Conservation (phyloP, 2,329 filamentous ascomycete species). For the Diaporthe nobilis region DNA sequence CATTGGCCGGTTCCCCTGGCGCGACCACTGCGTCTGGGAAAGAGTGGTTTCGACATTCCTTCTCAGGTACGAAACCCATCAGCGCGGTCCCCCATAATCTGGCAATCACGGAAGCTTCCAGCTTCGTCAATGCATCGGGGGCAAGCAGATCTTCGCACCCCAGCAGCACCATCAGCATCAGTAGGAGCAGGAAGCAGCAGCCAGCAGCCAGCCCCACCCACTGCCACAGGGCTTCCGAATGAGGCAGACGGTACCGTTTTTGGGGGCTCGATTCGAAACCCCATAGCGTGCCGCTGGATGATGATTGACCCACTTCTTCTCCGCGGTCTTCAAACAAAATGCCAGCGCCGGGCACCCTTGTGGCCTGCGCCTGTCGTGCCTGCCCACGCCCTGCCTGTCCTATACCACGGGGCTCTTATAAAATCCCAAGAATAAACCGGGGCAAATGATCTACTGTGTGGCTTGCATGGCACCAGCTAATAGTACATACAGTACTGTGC, state of each 20-base stretch:
- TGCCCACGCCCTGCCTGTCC: conserved; percentile 9
- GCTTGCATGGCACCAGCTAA: not conserved
- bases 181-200: too few relatives aligned
- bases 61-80: not conserved
- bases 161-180: too few relatives aligned
- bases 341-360: conserved; percentile 27
- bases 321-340: conserved; percentile 20
- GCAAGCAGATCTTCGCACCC: not conserved
- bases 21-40: not conserved
- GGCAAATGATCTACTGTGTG: conserved; percentile 18
- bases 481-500: not conserved
- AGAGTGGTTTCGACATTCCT: not conserved
- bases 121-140: not conserved
- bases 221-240: not conserved
- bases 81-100: not conserved
- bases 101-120: not conserved
- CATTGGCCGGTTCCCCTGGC: conserved; percentile 8
- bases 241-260: not conserved
- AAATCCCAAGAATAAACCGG: not conserved
- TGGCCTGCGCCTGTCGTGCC: not conserved
- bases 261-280: conserved; percentile 16
- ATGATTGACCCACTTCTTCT: conserved; percentile 9
- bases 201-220: not conserved
- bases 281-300: not conserved
- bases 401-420: conserved; percentile 5